phyloP scores from a whole-genome alignment of 2,329 filamentous ascomycete species.

The Colletotrichum paranaense region DNA sequence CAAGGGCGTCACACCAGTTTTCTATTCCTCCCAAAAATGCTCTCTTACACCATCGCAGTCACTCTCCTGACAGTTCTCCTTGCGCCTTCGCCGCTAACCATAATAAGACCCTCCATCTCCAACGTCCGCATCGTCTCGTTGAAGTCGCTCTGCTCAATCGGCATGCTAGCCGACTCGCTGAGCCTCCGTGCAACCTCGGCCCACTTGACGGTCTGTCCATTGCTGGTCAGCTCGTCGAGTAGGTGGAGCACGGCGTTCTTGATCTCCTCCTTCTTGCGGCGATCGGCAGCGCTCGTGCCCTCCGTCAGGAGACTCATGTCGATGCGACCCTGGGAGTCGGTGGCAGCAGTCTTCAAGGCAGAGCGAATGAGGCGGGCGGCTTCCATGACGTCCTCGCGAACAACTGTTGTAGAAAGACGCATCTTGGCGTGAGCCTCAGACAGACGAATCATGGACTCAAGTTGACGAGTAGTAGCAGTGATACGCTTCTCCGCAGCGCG shows the following conservation, averaged over 20 bases:
- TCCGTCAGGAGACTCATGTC: slow-evolving; percentile 97
- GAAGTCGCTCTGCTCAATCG: slow-evolving; percentile 84
- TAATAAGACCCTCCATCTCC: slow-evolving; percentile 86
- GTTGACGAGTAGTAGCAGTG: slow-evolving; percentile 94
- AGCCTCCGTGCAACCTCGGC: slow-evolving; percentile 81
- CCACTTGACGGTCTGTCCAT: slow-evolving; percentile 77
- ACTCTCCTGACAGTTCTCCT: slow-evolving; percentile 85
- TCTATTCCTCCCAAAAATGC: not conserved
- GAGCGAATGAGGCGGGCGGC: slow-evolving; percentile 93
- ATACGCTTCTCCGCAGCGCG: slow-evolving; percentile 94
- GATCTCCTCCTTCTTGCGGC: slow-evolving; percentile 84
- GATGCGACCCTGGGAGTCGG: slow-evolving; percentile 90
- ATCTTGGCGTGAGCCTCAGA: slow-evolving; percentile 98
- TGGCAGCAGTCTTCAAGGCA: slow-evolving; percentile 97
- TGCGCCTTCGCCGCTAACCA: slow-evolving; percentile 85
- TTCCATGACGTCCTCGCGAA: slow-evolving; percentile 85
- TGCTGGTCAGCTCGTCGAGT: slow-evolving; percentile 82
- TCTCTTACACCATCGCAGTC: slow-evolving; percentile 57
- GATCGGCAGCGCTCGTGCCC: slow-evolving; percentile 89
- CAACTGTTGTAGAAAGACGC: slow-evolving; percentile 83
- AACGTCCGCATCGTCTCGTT: slow-evolving; percentile 81
- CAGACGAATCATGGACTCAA: slow-evolving; percentile 98
- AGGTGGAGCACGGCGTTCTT: slow-evolving; percentile 81
- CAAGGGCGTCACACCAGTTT: not conserved
- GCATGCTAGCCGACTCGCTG: slow-evolving; percentile 75